A percentile compares a stretch with the other conserved stretches of the same genome.
These are phyloP conservation scores for Fusarium sublunatum DNA, from an alignment of 2,329 filamentous ascomycete species.

Conservation along the genomic window DNA sequence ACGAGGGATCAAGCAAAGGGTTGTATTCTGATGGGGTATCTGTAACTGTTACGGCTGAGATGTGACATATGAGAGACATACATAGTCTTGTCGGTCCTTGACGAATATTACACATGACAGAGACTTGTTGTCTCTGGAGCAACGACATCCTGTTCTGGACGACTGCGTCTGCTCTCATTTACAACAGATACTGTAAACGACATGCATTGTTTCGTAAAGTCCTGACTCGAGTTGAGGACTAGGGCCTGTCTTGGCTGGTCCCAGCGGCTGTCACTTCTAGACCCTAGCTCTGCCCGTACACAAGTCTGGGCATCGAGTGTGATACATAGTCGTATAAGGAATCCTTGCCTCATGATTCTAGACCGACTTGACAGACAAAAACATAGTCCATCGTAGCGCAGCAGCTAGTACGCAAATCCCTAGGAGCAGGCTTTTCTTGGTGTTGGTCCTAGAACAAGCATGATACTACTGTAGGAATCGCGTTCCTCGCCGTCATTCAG, in stretches of 20 bases:
- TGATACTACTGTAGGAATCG: not conserved
- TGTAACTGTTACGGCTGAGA: slow-evolving; percentile 10
- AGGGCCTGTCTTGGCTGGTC: not conserved
- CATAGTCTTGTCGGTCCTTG: slow-evolving; percentile 15
- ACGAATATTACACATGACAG: slow-evolving; percentile 8
- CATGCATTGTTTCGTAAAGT: not conserved
- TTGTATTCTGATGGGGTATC: slow-evolving; percentile 9
- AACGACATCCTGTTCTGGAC: slow-evolving; percentile 5
- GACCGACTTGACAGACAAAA: not conserved
- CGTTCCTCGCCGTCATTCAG: too few relatives aligned
- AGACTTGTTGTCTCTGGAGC: slow-evolving; percentile 15
- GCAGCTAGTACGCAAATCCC: not conserved
- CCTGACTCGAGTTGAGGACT: not conserved
- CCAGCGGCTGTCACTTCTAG: not conserved
- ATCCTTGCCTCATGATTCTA: not conserved
- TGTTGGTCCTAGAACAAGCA: not conserved
- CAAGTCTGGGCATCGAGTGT: not conserved
- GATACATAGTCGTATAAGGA: not conserved
- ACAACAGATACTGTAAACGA: not conserved
- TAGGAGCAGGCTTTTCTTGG: not conserved
- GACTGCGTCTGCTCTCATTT: slow-evolving; percentile 4
- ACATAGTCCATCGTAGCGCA: not conserved
- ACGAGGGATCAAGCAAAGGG: not conserved
- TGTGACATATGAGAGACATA: slow-evolving; percentile 23
- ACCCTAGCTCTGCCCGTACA: not conserved